Evolutionary conservation across 1,139 yeast species (phyloP), one percentile per base, ranked within the genome.

Genomic region (Kodamaea fungicola): DNA sequence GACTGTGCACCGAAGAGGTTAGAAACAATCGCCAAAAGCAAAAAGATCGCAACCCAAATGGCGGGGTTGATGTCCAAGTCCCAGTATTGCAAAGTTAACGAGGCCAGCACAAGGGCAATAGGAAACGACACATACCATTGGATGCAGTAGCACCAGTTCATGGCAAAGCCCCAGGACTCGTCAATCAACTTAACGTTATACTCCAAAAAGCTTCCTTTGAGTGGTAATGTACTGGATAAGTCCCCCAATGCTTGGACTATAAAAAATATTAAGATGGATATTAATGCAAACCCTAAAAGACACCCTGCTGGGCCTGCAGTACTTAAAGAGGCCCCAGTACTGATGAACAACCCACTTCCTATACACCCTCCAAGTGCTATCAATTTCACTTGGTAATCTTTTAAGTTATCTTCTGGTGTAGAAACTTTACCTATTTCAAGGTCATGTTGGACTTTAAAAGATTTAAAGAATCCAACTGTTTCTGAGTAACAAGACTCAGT

Each of bases 311-410:
- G 57, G 3, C 57, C 58, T 2, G 47, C 49, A 5, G 40, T 37
- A 19, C 51, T 42, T 22, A 54, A 47, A 10, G 58, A 55, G 21
- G 35, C 34, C 13, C 47, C 49, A 40, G 44, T 51, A 28, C 68
- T 65, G 30, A 68, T 64, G 40, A 66, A 67, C 28, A 68, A 52
- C 34, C 74, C 74, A 21, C 68, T 57, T 32, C 74, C 74, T 32
- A 68, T 64, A 32, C 67, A 61, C 21, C 71, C 71, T 26, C 73
- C 68, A 34, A 68, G 51, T 22, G 71, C 67, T 42, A 68, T 67
- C 61, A 66, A 37, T 28, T 43, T 43, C 28, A 45, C 42, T 25
- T 47, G 51, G 38, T 44, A 44, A 9, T 42, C 49, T 27, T 42
- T 42, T 24, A 47, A 40, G 30, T 39, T 40, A 27, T 45, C 49